These are phyloP conservation scores for Boletus rubroflammeus DNA, from an alignment of 768 basidiomycete genomes.

Conservation along the genomic window DNA sequence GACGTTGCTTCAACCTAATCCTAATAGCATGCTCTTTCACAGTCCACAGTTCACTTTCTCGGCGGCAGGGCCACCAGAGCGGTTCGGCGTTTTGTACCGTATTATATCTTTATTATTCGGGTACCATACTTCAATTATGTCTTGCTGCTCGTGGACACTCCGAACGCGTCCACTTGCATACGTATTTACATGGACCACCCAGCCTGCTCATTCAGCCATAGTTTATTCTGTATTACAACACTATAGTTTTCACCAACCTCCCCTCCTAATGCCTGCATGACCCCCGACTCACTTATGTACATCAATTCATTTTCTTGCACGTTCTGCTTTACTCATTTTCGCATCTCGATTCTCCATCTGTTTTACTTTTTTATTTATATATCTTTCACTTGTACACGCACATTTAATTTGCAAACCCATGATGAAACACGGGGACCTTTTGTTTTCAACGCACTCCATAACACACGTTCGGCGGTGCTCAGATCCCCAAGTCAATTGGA, in stretches of 20 bases:
- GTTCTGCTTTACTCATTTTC: neutral
- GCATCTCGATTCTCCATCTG: neutral
- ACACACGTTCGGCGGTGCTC: too few species aligned
- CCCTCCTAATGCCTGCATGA: slow-evolving; percentile 9
- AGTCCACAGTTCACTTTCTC: neutral
- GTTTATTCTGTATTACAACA: slow-evolving; percentile 12
- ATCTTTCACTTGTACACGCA: neutral
- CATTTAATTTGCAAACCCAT: neutral
- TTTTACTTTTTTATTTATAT: too few species aligned
- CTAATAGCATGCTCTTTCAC: neutral
- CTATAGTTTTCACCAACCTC: neutral
- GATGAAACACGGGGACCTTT: neutral
- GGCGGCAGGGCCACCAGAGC: slow-evolving; percentile 6
- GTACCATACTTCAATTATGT: slow-evolving; percentile 9
- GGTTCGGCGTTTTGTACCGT: slow-evolving; percentile 1
- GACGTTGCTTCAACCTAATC: neutral
- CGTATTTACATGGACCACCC: slow-evolving; percentile 22
- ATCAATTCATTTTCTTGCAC: slow-evolving; percentile 11
- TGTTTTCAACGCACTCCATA: too few species aligned
- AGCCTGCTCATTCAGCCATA: slow-evolving; percentile 2
- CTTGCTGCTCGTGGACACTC: neutral
- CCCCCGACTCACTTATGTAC: neutral
- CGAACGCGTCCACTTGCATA: slow-evolving; percentile 7
- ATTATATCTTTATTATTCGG: slow-evolving; percentile 7
- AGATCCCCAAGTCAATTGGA: too few species aligned